These are phyloP conservation scores for Aspergillus sparsus DNA, from an alignment of 495 filamentous ascomycete genomes.

Conservation along the genomic window DNA sequence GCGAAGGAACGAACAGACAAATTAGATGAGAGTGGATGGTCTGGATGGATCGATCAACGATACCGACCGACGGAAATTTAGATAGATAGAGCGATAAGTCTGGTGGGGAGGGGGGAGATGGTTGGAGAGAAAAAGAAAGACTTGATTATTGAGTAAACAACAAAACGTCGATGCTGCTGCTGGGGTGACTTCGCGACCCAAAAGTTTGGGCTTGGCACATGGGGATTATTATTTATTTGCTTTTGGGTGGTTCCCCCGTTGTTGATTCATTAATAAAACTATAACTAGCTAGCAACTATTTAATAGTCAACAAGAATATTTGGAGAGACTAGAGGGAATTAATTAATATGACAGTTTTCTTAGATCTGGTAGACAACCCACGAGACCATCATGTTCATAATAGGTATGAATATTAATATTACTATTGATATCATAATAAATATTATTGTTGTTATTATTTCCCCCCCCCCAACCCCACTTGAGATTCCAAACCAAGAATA, in stretches of 20 bases:
- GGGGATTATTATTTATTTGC: not conserved
- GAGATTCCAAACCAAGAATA: too few relatives aligned
- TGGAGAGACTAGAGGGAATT: too few relatives aligned
- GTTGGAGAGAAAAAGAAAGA: slow-evolving; percentile 1
- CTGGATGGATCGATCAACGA: not conserved
- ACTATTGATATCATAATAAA: too few relatives aligned
- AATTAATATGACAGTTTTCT: too few relatives aligned
- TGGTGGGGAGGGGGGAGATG: slow-evolving; percentile 5
- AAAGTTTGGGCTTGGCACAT: slow-evolving; percentile 15
- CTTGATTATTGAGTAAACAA: slow-evolving; percentile 9
- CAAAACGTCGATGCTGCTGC: slow-evolving; percentile 7
- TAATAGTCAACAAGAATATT: too few relatives aligned
- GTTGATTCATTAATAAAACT: too few relatives aligned
- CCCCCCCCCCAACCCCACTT: too few relatives aligned
- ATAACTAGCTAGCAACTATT: too few relatives aligned
- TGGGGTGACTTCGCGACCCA: slow-evolving; percentile 22
- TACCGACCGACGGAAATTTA: slow-evolving; percentile 1
- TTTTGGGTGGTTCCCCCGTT: not conserved
- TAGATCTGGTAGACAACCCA: too few relatives aligned
- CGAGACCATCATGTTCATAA: not conserved
- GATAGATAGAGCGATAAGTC: not conserved
- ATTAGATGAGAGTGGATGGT: not conserved
- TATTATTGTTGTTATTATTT: too few relatives aligned
- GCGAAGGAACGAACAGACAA: not conserved
- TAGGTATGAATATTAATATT: not conserved